phyloP scores from a whole-genome alignment of 2,329 filamentous ascomycete genomes.

The Aureobasidium pullulans region DNA sequence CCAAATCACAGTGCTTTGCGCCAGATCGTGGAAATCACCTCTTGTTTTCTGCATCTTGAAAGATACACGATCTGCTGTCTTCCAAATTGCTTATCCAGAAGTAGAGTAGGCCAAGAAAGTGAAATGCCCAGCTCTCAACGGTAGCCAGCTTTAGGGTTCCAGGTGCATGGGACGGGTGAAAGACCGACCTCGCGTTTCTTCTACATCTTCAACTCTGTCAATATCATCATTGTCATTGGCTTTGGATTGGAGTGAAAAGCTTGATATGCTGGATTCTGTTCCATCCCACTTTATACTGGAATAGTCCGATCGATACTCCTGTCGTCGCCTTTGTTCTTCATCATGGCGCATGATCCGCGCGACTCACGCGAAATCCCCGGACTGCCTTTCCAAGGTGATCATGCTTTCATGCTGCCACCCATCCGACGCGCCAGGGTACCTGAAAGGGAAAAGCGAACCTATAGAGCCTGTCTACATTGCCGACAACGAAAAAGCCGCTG shows the following conservation, averaged over 20 bases:
- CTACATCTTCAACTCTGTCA: background rate
- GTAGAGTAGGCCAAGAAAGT: background rate
- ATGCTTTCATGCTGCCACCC: constrained; percentile 12
- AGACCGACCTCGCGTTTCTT: background rate
- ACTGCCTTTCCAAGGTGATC: constrained; percentile 10
- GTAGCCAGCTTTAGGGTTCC: background rate
- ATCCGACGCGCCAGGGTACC: constrained; percentile 15
- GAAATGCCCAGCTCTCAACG: background rate
- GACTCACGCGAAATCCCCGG: constrained; percentile 7
- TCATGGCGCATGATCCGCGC: constrained; percentile 8
- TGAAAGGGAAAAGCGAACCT: constrained; percentile 27
- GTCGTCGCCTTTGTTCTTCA: background rate
- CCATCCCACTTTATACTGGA: background rate
- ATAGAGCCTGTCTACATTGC: constrained; percentile 27
- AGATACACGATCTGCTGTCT: background rate
- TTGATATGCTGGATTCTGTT: background rate
- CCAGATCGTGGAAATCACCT: background rate
- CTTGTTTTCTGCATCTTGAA: background rate
- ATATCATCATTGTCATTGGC: background rate
- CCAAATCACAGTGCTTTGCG: background rate
- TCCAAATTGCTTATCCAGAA: background rate
- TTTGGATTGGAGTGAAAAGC: background rate
- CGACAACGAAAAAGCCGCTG: constrained; percentile 28
- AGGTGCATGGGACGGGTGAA: background rate
- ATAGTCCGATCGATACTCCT: background rate